Evolutionary conservation across 2,329 filamentous ascomycete genomes (phyloP).

Genomic region (Saccharata proteae): DNA sequence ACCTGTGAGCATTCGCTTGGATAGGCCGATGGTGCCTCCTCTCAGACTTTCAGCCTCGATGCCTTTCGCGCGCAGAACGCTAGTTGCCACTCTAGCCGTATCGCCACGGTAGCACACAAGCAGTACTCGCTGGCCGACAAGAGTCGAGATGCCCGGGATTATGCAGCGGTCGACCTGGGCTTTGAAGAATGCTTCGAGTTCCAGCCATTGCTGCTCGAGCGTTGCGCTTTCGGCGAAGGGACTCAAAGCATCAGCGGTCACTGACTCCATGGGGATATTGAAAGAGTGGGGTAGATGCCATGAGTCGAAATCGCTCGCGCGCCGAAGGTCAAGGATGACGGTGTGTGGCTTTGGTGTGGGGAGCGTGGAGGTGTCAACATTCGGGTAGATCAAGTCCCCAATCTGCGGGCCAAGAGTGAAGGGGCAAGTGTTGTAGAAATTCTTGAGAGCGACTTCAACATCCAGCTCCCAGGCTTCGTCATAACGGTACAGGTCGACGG

Average conservation of each 20-base stretch:
- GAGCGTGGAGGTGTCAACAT: background rate
- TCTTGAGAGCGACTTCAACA: conserved; percentile 12
- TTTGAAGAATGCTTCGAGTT: conserved; percentile 32
- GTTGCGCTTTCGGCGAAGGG: conserved; percentile 36
- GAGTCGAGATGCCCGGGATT: conserved; percentile 1
- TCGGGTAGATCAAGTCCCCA: background rate
- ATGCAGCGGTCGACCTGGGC: conserved; percentile 9
- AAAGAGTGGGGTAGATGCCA: conserved; percentile 27
- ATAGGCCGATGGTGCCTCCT: no score
- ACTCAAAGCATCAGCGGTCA: conserved; percentile 22
- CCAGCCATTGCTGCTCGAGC: conserved; percentile 36
- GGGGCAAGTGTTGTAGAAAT: no score
- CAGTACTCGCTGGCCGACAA: conserved; percentile 28
- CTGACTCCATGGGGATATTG: conserved; percentile 23
- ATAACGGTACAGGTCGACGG: conserved; percentile 9
- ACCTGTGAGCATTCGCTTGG: no score
- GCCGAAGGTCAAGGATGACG: conserved; percentile 13
- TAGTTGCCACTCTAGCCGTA: conserved; percentile 41
- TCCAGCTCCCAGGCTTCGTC: conserved; percentile 7
- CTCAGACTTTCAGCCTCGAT: conserved; percentile 7
- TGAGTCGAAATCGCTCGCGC: conserved; percentile 26
- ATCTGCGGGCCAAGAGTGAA: background rate
- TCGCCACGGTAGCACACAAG: conserved; percentile 45
- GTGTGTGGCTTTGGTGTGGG: background rate
- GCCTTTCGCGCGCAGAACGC: conserved; percentile 40